A percentile compares a stretch with the other conserved stretches of the same genome.
Conservation (phyloP, 805 yeast species). For the Saturnispora kantuleensis region DNA sequence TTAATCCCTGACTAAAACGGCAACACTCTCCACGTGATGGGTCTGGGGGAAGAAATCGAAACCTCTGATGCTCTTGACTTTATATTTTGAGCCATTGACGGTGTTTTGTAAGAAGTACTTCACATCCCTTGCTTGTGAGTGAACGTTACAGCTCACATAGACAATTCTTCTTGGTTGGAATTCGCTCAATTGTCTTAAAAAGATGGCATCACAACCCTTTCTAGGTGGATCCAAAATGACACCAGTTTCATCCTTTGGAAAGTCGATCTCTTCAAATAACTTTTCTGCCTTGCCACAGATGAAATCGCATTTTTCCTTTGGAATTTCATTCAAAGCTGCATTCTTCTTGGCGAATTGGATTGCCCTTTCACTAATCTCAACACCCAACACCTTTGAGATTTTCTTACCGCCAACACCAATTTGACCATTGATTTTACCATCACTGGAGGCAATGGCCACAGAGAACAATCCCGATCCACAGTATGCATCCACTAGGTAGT, state of each 20-base stretch:
- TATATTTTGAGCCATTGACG: slow-evolving; percentile 50
- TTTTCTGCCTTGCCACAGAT: slow-evolving; percentile 89
- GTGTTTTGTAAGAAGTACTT: slow-evolving; percentile 70
- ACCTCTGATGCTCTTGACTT: slow-evolving; percentile 77
- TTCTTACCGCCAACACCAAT: slow-evolving; percentile 27
- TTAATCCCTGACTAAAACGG: slow-evolving; percentile 26
- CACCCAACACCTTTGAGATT: slow-evolving; percentile 84
- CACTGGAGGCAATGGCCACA: slow-evolving; percentile 55
- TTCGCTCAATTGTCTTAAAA: slow-evolving; percentile 73
- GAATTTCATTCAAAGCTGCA: slow-evolving; percentile 63
- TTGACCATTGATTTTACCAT: slow-evolving; percentile 2
- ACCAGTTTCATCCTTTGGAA: slow-evolving; percentile 69
- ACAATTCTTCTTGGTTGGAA: slow-evolving; percentile 81
- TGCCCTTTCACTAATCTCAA: slow-evolving; percentile 85
- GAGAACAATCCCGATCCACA: slow-evolving; percentile 95
- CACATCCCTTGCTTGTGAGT: slow-evolving; percentile 91
- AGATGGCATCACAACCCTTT: slow-evolving; percentile 88
- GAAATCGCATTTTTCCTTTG: slow-evolving; percentile 57
- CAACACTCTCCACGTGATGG: slow-evolving; percentile 48
- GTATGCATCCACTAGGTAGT: slow-evolving; percentile 83
- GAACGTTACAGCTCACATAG: slow-evolving; percentile 96
- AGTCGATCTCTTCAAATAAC: slow-evolving; percentile 68
- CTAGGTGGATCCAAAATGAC: slow-evolving; percentile 96
- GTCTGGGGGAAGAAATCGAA: slow-evolving; percentile 84
- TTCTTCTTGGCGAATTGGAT: slow-evolving; percentile 80